Conservation (phyloP, 805 yeast genomes). For the Kluyveromyces siamensis region DNA sequence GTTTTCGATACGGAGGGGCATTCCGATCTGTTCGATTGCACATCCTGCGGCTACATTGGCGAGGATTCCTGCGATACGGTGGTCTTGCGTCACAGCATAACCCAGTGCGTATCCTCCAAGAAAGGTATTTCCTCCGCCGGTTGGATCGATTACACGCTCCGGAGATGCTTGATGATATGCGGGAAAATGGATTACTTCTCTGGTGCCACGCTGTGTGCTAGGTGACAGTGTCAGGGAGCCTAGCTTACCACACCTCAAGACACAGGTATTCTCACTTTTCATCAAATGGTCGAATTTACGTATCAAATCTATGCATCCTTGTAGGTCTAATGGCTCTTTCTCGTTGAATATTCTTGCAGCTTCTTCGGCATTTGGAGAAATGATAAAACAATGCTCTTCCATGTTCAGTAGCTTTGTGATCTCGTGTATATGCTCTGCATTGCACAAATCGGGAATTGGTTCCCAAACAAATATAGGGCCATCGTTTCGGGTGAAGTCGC, state of each 20-base stretch:
- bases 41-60: constrained; percentile 77
- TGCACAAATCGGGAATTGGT: constrained; percentile 75
- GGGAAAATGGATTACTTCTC: constrained; percentile 41
- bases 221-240: constrained; percentile 50
- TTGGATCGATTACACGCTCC: constrained; percentile 65
- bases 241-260: constrained; percentile 65
- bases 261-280: constrained; percentile 29
- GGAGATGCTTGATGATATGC: constrained; percentile 53
- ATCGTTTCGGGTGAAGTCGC: constrained; percentile 6
- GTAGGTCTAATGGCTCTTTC: constrained; percentile 33
- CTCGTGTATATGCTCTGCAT: constrained; percentile 36
- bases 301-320: constrained; percentile 38
- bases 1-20: constrained; percentile 41
- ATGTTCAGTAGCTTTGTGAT: constrained; percentile 12
- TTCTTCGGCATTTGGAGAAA: constrained; percentile 78
- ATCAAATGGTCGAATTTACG: constrained; percentile 33
- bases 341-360: constrained; percentile 55
- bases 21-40: constrained; percentile 73
- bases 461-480: constrained; percentile 56
- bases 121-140: constrained; percentile 92
- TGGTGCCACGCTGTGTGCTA: constrained; percentile 1
- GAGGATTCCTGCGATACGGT: constrained; percentile 47
- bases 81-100: constrained; percentile 38
- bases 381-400: constrained; percentile 7
- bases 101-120: constrained; percentile 73